Conservation (phyloP, 2,329 filamentous ascomycete genomes). For the Trichophaea hybrida region DNA sequence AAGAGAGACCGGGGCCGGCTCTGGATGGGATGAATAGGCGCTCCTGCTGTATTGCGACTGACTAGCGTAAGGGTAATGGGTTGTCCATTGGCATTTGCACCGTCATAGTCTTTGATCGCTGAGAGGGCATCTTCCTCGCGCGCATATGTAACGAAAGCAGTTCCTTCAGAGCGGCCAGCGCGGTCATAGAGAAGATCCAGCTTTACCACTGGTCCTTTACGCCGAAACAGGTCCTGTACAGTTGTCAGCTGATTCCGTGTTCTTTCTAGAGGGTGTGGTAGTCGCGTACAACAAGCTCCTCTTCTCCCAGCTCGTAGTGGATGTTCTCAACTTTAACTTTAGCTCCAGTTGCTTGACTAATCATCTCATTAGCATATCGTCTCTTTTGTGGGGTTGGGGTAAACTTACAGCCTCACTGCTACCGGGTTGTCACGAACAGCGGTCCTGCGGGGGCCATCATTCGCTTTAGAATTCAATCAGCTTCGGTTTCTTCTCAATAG, state of each 20-base stretch:
- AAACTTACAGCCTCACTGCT: slow-evolving; percentile 3
- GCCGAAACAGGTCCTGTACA: slow-evolving; percentile 58
- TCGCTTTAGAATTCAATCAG: slow-evolving; percentile 23
- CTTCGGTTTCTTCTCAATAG: slow-evolving; percentile 17
- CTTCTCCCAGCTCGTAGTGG: slow-evolving; percentile 79
- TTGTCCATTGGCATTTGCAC: slow-evolving; percentile 79
- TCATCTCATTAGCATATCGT: not conserved
- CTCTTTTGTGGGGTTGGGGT: not conserved
- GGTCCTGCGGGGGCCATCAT: not conserved
- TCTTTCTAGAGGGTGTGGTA: not conserved
- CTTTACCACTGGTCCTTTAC: slow-evolving; percentile 57
- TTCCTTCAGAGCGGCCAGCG: slow-evolving; percentile 72
- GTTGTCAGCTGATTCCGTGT: not conserved
- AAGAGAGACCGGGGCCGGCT: slow-evolving; percentile 47
- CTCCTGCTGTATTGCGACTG: slow-evolving; percentile 39
- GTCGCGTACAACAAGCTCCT: slow-evolving; percentile 55
- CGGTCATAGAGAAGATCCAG: slow-evolving; percentile 66
- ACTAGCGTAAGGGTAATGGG: slow-evolving; percentile 63
- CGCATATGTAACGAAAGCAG: slow-evolving; percentile 71
- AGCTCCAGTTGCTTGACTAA: slow-evolving; percentile 34
- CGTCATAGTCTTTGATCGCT: slow-evolving; percentile 69
- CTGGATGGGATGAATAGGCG: slow-evolving; percentile 42
- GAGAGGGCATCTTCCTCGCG: slow-evolving; percentile 53
- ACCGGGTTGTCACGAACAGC: not conserved
- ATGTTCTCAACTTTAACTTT: slow-evolving; percentile 79